These are phyloP conservation scores for Tagetes patula DNA, from an alignment of 129 eudicot genomes.

Conservation along the genomic window DNA sequence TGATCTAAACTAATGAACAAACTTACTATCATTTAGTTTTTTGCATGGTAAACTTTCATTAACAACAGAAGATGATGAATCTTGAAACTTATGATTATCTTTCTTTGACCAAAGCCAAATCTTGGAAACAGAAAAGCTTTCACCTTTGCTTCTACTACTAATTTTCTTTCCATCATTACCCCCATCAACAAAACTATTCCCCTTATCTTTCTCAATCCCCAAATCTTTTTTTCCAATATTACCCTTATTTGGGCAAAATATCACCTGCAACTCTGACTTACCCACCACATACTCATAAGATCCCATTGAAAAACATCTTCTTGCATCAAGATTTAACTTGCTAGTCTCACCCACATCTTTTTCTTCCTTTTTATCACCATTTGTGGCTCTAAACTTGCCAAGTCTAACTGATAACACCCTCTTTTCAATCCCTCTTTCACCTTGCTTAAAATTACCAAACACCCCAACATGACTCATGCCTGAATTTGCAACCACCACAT, in stretches of 20 bases:
- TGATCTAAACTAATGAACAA: conserved; percentile 18
- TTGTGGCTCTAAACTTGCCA: conserved; percentile 75
- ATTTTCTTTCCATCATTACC: conserved; percentile 71
- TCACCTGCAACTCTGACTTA: conserved; percentile 71
- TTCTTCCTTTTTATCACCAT: conserved; percentile 33
- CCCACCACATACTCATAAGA: conserved; percentile 96
- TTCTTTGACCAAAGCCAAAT: conserved; percentile 97
- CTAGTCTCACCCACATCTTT: conserved; percentile 80
- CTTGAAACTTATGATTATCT: conserved; percentile 57
- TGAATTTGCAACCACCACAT: conserved; percentile 30
- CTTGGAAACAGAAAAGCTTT: conserved; percentile 95
- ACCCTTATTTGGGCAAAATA: conserved; percentile 44
- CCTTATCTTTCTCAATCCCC: conserved; percentile 47
- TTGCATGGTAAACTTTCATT: conserved; percentile 61
- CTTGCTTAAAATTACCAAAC: conserved; percentile 41
- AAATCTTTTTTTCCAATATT: conserved; percentile 37
- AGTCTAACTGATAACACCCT: conserved; percentile 89
- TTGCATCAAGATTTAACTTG: conserved; percentile 69
- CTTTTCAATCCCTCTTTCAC: conserved; percentile 42
- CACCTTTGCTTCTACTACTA: conserved; percentile 69
- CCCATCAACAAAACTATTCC: conserved; percentile 43
- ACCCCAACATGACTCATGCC: conserved; percentile 24
- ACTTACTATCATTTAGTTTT: conserved; percentile 22
- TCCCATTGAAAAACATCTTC: conserved; percentile 97
- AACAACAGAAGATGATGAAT: conserved; percentile 34